Evolutionary conservation across 306 rosid genomes (phyloP).

Genomic region (Parietaria judaica): DNA sequence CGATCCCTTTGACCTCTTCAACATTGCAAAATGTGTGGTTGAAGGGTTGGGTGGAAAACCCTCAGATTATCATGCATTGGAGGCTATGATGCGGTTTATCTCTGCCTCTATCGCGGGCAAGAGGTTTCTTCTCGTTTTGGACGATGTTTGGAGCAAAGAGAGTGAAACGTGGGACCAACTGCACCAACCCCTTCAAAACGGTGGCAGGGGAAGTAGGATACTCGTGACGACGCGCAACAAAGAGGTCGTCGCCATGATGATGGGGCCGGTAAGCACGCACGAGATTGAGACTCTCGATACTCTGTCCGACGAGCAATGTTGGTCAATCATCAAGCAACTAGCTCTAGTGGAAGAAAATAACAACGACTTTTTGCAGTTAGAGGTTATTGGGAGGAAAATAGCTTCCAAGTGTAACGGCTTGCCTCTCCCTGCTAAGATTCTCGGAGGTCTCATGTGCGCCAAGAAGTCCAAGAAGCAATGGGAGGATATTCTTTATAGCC

Average conservation of each 20-base stretch:
- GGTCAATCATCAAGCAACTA: neutral
- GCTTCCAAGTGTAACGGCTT: conserved; percentile 10
- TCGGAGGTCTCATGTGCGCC: conserved; percentile 5
- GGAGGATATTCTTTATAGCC: neutral
- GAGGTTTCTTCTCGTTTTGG: conserved; percentile 12
- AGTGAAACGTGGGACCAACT: conserved; percentile 2
- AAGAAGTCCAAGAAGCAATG: neutral
- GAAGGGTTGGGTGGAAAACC: neutral
- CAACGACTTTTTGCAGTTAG: neutral
- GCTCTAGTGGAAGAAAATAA: conserved; percentile 1
- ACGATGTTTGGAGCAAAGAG: conserved; percentile 17
- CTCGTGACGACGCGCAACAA: conserved; percentile 6
- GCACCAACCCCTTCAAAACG: neutral
- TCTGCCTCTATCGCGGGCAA: neutral
- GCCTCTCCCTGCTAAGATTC: conserved; percentile 15
- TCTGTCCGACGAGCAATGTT: conserved; percentile 12
- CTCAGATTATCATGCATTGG: neutral
- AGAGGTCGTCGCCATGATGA: conserved; percentile 7
- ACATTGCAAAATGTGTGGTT: conserved; percentile 7
- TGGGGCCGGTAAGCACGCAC: neutral
- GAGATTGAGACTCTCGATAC: neutral
- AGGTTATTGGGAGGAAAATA: conserved; percentile 7
- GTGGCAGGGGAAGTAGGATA: conserved; percentile 13
- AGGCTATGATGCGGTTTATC: neutral
- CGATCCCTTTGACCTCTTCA: conserved; percentile 14